Evolutionary conservation across 345 rosid species (phyloP), one percentile per base, ranked within the genome.

Genomic region (Murraya koenigii): DNA sequence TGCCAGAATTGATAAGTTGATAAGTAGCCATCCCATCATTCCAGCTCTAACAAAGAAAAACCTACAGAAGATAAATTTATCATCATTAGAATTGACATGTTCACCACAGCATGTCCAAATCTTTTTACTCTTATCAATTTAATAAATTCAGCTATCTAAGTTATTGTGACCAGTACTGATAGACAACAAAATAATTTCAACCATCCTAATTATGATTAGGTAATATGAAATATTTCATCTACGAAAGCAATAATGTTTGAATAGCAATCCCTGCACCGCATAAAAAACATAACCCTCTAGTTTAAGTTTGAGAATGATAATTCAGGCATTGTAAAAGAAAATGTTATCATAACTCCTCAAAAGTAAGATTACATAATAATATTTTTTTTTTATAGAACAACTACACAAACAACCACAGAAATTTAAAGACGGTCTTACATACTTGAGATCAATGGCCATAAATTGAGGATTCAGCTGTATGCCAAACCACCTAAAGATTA

Each of bases 11-110:
- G 99, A 95, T 76, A 92, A 88, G 76, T 95, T 95, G 83, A 95
- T 92, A 68, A 93, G 86, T 63, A 95, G 89, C 98, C 98, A 95
- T 75, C 98, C 98, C 98, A 93, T 92, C 98, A 95, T 95, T 76
- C 98, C 98, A 38, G 97, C 98, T 89, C 94, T 88, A 65, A 95
- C 98, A 84, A 92, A 93, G 90, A 93, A 90, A 88, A 95, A 92
- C 80, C 98, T 93, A 80, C 72, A 78, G 76, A 77, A 69, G 60
- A 78, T 26, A 83, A 44, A 66, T 49, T 9, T 54, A 65, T 60
- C 52, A 66, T 63, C 49, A 60, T 66, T 69, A 85, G 78, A 71
- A 62, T 28, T 23, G 47, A 55, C 30, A 68, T 32, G 23, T 62
- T 55, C 74, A 69, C 33, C 38, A 47, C 74, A 52, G 52, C 72